Conservation (phyloP, 2,329 filamentous ascomycete species). For the Calonectria pseudoreteaudii region DNA sequence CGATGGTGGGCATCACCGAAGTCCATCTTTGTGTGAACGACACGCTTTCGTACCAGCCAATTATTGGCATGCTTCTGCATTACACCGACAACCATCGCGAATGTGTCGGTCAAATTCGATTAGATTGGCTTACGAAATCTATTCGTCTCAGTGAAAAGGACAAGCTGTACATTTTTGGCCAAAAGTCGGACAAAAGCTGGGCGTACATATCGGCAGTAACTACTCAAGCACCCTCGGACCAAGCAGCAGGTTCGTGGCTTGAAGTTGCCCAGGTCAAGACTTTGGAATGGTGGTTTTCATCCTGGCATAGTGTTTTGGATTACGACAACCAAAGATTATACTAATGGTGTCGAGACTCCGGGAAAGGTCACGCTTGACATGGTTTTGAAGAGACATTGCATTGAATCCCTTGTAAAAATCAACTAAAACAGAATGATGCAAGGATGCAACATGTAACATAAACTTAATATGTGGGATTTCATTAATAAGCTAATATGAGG, state of each 20-base stretch:
- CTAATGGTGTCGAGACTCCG: neutral
- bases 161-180: neutral
- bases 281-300: conserved; percentile 1
- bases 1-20: neutral
- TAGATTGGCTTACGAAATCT: neutral
- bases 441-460: no score
- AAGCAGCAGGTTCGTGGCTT: neutral
- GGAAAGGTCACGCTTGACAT: neutral
- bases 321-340: neutral
- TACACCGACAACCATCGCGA: neutral
- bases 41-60: neutral
- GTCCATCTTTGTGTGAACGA: neutral
- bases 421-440: no score
- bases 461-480: neutral
- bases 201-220: neutral
- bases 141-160: neutral
- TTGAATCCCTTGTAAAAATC: neutral
- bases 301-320: neutral
- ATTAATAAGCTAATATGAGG: neutral
- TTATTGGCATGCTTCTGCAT: neutral
- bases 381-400: neutral
- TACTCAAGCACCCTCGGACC: neutral
- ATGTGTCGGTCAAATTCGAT: neutral
- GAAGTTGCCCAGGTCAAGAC: neutral
- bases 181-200: neutral